Evolutionary conservation across 2,329 filamentous ascomycete genomes (phyloP), one percentile per base, ranked within the genome.

Genomic region (Fusarium sp.): DNA sequence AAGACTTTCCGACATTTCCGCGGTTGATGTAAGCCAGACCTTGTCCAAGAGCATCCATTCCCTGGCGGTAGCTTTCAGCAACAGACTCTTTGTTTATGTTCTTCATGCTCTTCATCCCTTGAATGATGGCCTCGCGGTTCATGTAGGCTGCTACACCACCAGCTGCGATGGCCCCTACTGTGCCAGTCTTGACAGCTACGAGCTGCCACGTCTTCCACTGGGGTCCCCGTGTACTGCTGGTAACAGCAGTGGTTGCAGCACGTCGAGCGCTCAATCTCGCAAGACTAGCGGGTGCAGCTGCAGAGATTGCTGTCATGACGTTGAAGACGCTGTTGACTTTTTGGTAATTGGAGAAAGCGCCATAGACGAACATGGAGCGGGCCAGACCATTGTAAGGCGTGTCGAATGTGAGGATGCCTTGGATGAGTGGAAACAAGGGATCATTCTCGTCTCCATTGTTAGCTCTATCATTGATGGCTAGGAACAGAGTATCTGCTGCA

Each of bases 81-180:
- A 87, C 80, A 0, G 84, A 84, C 33, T 86, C 84, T 61, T 81
- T 83, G 73, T 86, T 87, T 51, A 87, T 79, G 44, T 83, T 85
- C 30, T 83, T 83, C 71, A 88, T 79, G 65, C 80, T 85, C 24
- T 82, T 81, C 72, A 89, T 76, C 3, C 85, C 84, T 2, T 85
- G 79, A 54, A 85, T 79, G 69, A 97, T 91, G 73, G 91, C 87
- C 65, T 93, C 89, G 26, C 93, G 89, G 78, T 95, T 92, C 72
- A 91, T 88, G 82, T 96, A 97, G 5, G 94, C 92, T 1, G 93
- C 92, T 0, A 95, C 94, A 3, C 92, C 93, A 2, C 94, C 94
- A 0, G 93, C 94, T 2, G 91, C 91, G 33, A 95, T 94, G 16
- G 95, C 90, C 2, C 93, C 93, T 0, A 94, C 93, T 0, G 93